These are phyloP conservation scores for Juncus effusus DNA, from an alignment of 176 grass and related monocot genomes.

Conservation along the genomic window DNA sequence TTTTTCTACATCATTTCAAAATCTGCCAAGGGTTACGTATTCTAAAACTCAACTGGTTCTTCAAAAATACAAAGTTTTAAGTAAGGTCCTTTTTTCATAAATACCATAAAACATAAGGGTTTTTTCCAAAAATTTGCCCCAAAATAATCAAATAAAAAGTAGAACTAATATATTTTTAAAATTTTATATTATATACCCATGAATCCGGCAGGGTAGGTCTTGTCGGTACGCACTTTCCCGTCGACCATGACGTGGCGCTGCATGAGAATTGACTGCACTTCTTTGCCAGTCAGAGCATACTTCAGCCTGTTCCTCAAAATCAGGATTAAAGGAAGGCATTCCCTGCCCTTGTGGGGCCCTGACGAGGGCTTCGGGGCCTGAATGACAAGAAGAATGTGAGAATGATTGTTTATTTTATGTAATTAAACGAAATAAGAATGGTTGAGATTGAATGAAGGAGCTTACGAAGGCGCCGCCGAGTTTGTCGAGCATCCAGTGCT, in stretches of 20 bases:
- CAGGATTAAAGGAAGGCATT: slow-evolving; percentile 43
- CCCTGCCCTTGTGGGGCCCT: slow-evolving; percentile 38
- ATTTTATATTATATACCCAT: slow-evolving; percentile 28
- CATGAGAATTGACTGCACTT: slow-evolving; percentile 49
- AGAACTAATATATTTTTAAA: neutral
- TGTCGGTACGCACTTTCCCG: slow-evolving; percentile 31
- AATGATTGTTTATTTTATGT: too few relatives aligned
- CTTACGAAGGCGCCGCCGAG: slow-evolving; percentile 36
- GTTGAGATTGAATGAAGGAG: neutral
- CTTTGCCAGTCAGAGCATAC: slow-evolving; percentile 42
- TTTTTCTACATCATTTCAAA: too few relatives aligned
- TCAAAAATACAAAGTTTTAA: too few relatives aligned
- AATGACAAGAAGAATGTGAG: too few relatives aligned
- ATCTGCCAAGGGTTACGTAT: too few relatives aligned
- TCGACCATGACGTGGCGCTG: slow-evolving; percentile 45
- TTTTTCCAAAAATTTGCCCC: too few relatives aligned
- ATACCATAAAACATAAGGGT: too few relatives aligned
- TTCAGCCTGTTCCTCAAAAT: slow-evolving; percentile 49
- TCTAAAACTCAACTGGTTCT: too few relatives aligned
- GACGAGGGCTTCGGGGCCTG: slow-evolving; percentile 58
- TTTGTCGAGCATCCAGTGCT: slow-evolving; percentile 28
- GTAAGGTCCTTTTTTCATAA: too few relatives aligned
- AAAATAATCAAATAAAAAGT: neutral
- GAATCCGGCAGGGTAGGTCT: slow-evolving; percentile 23
- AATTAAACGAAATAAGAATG: too few relatives aligned